Evolutionary conservation across 495 filamentous ascomycete species (phyloP), one percentile per base, ranked within the genome.

Genomic region (Rhizodiscina lignyota): DNA sequence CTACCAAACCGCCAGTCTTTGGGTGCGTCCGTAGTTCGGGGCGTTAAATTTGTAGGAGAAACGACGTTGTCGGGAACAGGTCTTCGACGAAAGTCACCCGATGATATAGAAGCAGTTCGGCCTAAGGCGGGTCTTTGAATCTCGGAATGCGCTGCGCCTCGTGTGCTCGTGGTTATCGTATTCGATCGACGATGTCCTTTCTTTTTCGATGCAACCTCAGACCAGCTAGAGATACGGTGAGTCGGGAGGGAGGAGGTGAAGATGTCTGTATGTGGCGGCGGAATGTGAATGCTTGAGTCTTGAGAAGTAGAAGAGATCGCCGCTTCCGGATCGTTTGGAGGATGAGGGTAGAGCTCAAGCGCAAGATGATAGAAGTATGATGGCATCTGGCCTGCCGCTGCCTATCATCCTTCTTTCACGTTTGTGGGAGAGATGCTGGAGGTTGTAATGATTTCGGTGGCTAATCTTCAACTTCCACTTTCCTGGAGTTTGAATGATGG

Each of bases 281-380:
- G 64, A 12, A 67, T 32, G 45, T 51, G 66, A 32, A 30, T 41
- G 2, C 33, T 30, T 26, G 40, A 32, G 35, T 28, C 30, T n/a
- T n/a, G n/a, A n/a, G n/a, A n/a, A n/a, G n/a, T n/a, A 19, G 34
- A 20, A 20, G 18, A 41, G 34, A 32, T 37, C 21, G 37, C 32
- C 4, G 51, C 44, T 18, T 26, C 11, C 18, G 30, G 8, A 32
- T 30, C 43, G 21, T 28, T 37, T 34, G 22, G 24, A 30, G 40
- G 12, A 29, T 16, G 31, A 40, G 69, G 54, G 55, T 78, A 77
- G 35, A 94, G 64, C 65, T 96, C 87, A 49, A 97, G 70, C 46
- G 75, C 74, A 20, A 97, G 54, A 49, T 96, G 87, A 48, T 86
- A 97, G 57, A 84, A 86, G 58, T 89, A 94, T 22, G 79, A 74